These are phyloP conservation scores for Aurantiochytrium sp. DNA, from an alignment of 108 stramenopile genomes.

Conservation along the genomic window DNA sequence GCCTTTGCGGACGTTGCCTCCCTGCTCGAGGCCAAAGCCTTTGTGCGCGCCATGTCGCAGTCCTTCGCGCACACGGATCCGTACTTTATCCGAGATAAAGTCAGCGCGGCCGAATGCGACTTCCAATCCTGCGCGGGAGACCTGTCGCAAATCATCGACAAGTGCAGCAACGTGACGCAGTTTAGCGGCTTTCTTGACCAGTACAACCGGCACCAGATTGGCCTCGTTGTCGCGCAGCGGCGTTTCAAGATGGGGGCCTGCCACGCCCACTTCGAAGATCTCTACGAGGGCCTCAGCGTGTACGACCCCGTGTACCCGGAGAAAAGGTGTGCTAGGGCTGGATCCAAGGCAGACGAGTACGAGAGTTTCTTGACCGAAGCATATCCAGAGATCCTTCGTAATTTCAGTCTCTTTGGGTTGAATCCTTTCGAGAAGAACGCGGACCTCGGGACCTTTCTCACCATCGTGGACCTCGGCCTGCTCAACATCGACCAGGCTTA, in stretches of 20 bases:
- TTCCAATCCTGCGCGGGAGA: neutral
- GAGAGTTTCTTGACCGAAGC: no score
- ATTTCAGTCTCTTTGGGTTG: neutral
- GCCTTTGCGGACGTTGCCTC: neutral
- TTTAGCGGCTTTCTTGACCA: neutral
- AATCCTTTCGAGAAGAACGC: neutral
- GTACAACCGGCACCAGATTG: constrained; percentile 5
- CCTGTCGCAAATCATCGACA: neutral
- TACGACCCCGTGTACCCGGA: neutral
- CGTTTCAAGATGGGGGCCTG: neutral
- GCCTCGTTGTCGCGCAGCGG: neutral
- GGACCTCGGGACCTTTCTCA: neutral
- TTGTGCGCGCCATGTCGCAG: neutral
- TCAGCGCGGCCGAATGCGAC: neutral
- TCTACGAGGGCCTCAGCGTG: neutral
- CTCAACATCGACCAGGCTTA: neutral
- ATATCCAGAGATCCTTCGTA: neutral
- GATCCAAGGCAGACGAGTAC: neutral
- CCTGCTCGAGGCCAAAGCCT: neutral
- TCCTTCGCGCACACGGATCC: neutral
- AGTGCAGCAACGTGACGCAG: neutral
- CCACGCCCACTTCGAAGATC: neutral
- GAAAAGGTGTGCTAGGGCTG: neutral
- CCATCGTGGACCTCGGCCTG: neutral
- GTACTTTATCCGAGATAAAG: no score